Percentiles rank a stretch among this genome's conserved stretches.
phyloP scores from a whole-genome alignment of 1,284 basidiomycete species.

The Anthracocystis panici-leucophaei region DNA sequence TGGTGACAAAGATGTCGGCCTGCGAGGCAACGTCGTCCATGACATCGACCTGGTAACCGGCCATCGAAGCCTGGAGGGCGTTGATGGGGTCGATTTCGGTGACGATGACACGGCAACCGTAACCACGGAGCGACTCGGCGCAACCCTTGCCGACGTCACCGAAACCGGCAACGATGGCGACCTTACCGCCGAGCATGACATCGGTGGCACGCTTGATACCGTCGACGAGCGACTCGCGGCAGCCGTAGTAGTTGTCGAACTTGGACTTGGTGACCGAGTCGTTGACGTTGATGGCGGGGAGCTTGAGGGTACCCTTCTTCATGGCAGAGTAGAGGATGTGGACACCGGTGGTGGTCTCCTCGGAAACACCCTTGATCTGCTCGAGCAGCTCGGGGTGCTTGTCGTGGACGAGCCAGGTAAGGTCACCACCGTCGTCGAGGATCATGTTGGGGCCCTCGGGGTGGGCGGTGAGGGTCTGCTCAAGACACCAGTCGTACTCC shows the following conservation, averaged over 20 bases:
- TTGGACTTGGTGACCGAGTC: constrained; percentile 99
- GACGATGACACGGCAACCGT: constrained; percentile 94
- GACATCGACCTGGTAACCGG: constrained; percentile 96
- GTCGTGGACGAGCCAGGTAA: constrained; percentile 93
- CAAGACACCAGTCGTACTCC: constrained; percentile 94
- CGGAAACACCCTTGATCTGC: constrained; percentile 83
- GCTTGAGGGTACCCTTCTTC: constrained; percentile 94
- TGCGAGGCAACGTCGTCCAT: constrained; percentile 96
- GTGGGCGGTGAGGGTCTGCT: constrained; percentile 91
- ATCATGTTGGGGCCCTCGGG: constrained; percentile 95
- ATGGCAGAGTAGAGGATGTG: constrained; percentile 98
- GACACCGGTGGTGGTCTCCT: constrained; percentile 99
- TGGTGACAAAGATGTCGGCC: constrained; percentile 95
- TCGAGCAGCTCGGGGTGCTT: constrained; percentile 73
- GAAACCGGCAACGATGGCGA: constrained; percentile 97
- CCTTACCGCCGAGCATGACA: constrained; percentile 99
- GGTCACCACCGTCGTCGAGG: constrained; percentile 97
- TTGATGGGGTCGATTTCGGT: constrained; percentile 99
- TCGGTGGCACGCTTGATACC: constrained; percentile 99
- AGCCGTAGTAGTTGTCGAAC: constrained; percentile 79
- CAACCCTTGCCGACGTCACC: constrained; percentile 99
- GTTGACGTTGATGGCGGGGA: constrained; percentile 97
- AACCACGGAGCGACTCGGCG: constrained; percentile 95
- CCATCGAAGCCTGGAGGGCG: constrained; percentile 99
- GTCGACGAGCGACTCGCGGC: constrained; percentile 99